A percentile compares a stretch with the other conserved stretches of the same genome.
phyloP scores from a whole-genome alignment of 805 yeast genomes.

The Candida sithepensis region DNA sequence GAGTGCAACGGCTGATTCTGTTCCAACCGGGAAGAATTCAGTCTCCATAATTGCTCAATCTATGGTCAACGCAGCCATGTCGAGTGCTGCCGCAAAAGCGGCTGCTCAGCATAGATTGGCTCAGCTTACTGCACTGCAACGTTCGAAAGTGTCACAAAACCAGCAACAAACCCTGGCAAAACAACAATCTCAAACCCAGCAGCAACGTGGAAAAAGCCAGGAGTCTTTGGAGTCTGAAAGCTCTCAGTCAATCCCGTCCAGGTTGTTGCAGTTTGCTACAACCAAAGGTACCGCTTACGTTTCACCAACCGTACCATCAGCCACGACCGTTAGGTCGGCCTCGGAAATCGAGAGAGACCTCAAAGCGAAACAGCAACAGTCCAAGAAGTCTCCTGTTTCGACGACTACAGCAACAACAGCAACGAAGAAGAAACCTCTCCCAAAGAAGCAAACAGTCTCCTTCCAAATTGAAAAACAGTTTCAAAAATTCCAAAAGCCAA shows the following conservation, averaged over 20 bases:
- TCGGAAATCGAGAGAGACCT: neutral
- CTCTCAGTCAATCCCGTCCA: slow-evolving; percentile 7
- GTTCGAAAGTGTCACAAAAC: slow-evolving; percentile 14
- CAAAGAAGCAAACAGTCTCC: neutral
- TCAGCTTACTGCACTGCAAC: slow-evolving; percentile 22
- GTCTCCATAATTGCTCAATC: slow-evolving; percentile 11
- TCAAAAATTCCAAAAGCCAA: slow-evolving; percentile 19
- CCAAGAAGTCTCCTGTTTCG: neutral
- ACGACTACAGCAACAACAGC: neutral
- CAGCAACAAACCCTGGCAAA: no score
- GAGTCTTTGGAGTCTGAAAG: neutral
- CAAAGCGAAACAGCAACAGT: neutral
- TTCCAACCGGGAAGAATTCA: slow-evolving; percentile 1
- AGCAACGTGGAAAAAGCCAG: neutral
- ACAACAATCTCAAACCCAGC: no score
- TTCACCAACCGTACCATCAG: slow-evolving; percentile 8
- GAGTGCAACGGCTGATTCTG: no score
- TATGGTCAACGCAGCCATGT: slow-evolving; percentile 21
- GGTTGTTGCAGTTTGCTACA: slow-evolving; percentile 13
- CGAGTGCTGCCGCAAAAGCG: slow-evolving; percentile 19
- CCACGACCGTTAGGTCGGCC: slow-evolving; percentile 1
- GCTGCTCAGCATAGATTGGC: slow-evolving; percentile 24
- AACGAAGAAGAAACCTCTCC: neutral
- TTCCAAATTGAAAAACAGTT: slow-evolving; percentile 13
- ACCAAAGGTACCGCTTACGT: slow-evolving; percentile 11